These are phyloP conservation scores for Aspergillus sclerotialis DNA, from an alignment of 2,329 filamentous ascomycete species.

Conservation along the genomic window DNA sequence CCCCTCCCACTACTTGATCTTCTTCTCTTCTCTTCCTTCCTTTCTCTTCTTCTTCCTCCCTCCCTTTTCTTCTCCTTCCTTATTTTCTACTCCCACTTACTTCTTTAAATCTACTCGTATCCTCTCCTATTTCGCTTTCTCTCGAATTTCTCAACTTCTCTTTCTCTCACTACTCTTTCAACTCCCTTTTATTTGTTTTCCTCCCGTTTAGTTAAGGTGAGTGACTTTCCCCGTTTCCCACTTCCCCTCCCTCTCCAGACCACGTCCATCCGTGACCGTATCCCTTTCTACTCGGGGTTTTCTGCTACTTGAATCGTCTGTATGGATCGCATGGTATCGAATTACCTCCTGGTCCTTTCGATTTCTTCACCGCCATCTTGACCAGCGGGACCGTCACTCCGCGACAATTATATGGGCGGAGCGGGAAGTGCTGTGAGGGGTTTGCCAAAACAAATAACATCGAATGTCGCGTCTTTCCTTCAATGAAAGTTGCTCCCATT, in stretches of 20 bases:
- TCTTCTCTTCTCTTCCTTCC: constrained; percentile 3
- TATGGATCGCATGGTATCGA: too few species aligned
- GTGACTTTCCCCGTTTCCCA: constrained; percentile 7
- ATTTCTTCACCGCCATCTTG: neutral
- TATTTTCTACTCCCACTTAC: constrained; percentile 1
- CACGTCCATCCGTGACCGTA: neutral
- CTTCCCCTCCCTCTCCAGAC: constrained; percentile 6
- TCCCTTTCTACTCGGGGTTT: too few species aligned
- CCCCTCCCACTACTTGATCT: constrained; percentile 8
- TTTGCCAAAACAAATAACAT: too few species aligned
- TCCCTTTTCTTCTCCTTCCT: constrained; percentile 2
- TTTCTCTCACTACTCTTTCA: constrained; percentile 8
- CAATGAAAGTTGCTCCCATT: too few species aligned
- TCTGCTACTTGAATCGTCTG: neutral
- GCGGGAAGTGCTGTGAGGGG: too few species aligned
- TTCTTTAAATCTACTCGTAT: constrained; percentile 1
- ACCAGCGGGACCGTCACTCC: neutral
- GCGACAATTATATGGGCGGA: too few species aligned
- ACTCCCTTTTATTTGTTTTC: constrained; percentile 43
- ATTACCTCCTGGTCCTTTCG: neutral
- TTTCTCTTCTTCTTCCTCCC: constrained; percentile 2
- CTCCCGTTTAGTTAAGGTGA: constrained; percentile 2
- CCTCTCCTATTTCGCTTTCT: too few species aligned
- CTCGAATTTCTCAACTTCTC: too few species aligned
- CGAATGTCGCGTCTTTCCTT: too few species aligned